Evolutionary conservation across 2,329 filamentous ascomycete species (phyloP).

Genomic region (Aspergillus uvarum): DNA sequence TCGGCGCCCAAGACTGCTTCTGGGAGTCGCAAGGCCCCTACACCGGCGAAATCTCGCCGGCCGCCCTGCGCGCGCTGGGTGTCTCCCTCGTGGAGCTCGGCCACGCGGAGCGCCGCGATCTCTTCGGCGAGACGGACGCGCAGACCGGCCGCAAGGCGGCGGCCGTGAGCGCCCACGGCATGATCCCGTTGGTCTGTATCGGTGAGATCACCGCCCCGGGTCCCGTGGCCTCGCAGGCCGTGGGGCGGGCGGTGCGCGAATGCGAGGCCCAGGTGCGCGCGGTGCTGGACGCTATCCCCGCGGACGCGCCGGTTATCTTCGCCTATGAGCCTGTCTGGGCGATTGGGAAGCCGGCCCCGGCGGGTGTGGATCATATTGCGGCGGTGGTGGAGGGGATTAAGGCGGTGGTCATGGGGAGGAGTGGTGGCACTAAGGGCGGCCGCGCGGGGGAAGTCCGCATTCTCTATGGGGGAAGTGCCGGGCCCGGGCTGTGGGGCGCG

Average conservation of each 20-base stretch:
- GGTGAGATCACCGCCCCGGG: slow-evolving; percentile 63
- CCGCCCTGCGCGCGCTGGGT: slow-evolving; percentile 65
- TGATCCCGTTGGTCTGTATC: slow-evolving; percentile 77
- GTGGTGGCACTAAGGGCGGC: slow-evolving; percentile 31
- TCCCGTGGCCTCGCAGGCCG: slow-evolving; percentile 47
- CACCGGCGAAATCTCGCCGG: slow-evolving; percentile 74
- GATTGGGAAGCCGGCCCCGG: slow-evolving; percentile 73
- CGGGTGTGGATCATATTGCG: slow-evolving; percentile 69
- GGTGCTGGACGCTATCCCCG: slow-evolving; percentile 61
- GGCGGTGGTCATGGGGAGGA: slow-evolving; percentile 38
- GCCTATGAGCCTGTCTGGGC: slow-evolving; percentile 91
- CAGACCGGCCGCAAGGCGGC: slow-evolving; percentile 67
- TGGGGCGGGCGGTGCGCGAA: slow-evolving; percentile 63
- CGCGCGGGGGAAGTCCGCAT: slow-evolving; percentile 64
- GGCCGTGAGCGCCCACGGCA: slow-evolving; percentile 65
- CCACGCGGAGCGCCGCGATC: slow-evolving; percentile 72
- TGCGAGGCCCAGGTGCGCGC: slow-evolving; percentile 65
- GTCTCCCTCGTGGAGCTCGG: slow-evolving; percentile 74
- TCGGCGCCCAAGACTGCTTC: slow-evolving; percentile 76
- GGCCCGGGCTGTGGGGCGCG: slow-evolving; percentile 67
- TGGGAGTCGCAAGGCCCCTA: slow-evolving; percentile 69
- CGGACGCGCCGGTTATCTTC: slow-evolving; percentile 67
- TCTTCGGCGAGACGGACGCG: slow-evolving; percentile 74
- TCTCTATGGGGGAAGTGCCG: slow-evolving; percentile 80
- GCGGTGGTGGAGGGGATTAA: slow-evolving; percentile 67